phyloP scores from a whole-genome alignment of 805 yeast species.

The Saccharomycopsis olivae region DNA sequence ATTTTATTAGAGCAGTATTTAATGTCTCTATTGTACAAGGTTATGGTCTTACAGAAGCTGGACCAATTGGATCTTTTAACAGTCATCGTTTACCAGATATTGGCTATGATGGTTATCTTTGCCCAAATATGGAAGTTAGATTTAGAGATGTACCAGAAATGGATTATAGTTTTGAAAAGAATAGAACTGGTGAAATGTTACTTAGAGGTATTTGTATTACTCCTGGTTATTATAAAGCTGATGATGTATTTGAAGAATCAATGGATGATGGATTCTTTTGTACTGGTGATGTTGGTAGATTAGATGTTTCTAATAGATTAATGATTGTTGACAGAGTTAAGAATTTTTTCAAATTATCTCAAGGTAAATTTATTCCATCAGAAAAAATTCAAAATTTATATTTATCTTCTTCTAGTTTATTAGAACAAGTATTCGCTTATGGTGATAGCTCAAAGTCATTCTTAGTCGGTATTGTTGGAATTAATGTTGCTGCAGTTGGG shows the following conservation, averaged over 20 bases:
- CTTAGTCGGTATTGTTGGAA: slow-evolving; percentile 53
- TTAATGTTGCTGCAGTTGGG: slow-evolving; percentile 31
- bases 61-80: slow-evolving; percentile 49
- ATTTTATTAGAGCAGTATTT: slow-evolving; percentile 46
- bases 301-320: slow-evolving; percentile 43
- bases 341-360: slow-evolving; percentile 62
- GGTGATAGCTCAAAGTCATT: slow-evolving; percentile 51
- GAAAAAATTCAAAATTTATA: slow-evolving; percentile 64
- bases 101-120: neutral
- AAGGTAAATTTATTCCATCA: slow-evolving; percentile 64
- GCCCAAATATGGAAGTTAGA: neutral
- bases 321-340: slow-evolving; percentile 64
- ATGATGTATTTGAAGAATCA: neutral
- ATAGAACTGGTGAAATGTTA: slow-evolving; percentile 49
- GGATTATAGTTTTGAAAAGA: slow-evolving; percentile 36
- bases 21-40: slow-evolving; percentile 52
- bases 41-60: slow-evolving; percentile 63
- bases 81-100: neutral
- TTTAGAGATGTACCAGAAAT: slow-evolving; percentile 50
- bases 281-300: slow-evolving; percentile 55
- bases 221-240: slow-evolving; percentile 42
- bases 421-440: slow-evolving; percentile 47
- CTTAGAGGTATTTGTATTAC: slow-evolving; percentile 58
- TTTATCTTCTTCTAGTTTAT: slow-evolving; percentile 38
- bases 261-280: slow-evolving; percentile 48